A percentile compares a stretch with the other conserved stretches of the same genome.
Evolutionary conservation across 306 rosid genomes (phyloP).

Genomic region (Rubus parviflorus): DNA sequence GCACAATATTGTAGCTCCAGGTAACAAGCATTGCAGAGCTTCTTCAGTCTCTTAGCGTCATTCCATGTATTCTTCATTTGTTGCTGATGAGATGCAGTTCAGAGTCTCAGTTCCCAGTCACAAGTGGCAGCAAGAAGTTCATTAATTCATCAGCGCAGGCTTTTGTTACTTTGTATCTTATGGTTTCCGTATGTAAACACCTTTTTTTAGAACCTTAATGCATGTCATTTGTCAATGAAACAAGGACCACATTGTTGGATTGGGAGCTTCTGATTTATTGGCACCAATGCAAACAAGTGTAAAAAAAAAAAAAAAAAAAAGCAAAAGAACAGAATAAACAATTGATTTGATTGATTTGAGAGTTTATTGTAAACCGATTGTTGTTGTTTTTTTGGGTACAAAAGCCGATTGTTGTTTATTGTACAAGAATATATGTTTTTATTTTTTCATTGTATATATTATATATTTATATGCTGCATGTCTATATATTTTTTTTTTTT

Average conservation of each 20-base stretch:
- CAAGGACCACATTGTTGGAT: slow-evolving; percentile 1
- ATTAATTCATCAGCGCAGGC: background rate
- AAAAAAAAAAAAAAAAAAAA: background rate
- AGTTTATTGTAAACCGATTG: background rate
- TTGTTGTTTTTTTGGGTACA: background rate
- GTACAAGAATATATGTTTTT: background rate
- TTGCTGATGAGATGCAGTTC: slow-evolving; percentile 9
- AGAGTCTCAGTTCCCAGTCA: background rate
- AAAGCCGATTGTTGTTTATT: background rate
- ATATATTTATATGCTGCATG: background rate
- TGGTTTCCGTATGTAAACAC: background rate
- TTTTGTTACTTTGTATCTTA: slow-evolving; percentile 6
- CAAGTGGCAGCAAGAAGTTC: slow-evolving; percentile 18
- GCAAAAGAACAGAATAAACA: background rate
- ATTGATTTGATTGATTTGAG: slow-evolving; percentile 10
- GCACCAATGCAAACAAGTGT: background rate
- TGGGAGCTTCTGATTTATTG: slow-evolving; percentile 9
- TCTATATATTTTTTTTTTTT: background rate
- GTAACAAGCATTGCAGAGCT: background rate
- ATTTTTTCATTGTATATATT: background rate
- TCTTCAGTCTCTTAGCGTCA: background rate
- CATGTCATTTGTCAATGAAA: slow-evolving; percentile 18
- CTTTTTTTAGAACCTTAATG: slow-evolving; percentile 1
- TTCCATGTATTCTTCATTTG: background rate
- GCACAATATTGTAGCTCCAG: slow-evolving; percentile 39